Evolutionary conservation across 2,329 filamentous ascomycete species (phyloP), one percentile per base, ranked within the genome.

Genomic region (Sclerotinia nivalis): DNA sequence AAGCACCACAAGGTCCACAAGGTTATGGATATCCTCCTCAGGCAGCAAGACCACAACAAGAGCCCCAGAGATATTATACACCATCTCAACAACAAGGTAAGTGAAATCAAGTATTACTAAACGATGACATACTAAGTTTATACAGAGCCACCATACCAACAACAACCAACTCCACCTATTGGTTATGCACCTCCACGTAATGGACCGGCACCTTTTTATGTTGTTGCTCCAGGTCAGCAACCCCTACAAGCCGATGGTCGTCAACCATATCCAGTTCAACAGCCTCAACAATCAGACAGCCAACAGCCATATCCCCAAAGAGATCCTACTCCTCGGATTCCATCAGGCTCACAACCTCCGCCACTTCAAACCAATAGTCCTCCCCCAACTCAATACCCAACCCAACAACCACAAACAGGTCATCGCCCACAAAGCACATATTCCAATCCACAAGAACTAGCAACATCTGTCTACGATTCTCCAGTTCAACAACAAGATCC

Each of bases 381-480:
- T 9, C 84, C 86, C 5, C 83, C 79, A 54, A 74, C 68, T 47
- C 80, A 84, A 52, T 88, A 88, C 75, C 82, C 68, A 56, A 84
- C 79, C 78, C 83, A 80, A 68, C 81, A 80, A 70, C 80, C 77
- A 71, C 79, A 79, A 73, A 80, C 78, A 25, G 80, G 79, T 69
- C 87, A 87, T 69, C 87, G 86, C 22, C 89, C 88, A 4, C 86
- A 89, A 76, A 90, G 88, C 78, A 91, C 87, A 15, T 91, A 91
- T 75, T 88, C 89, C 40, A 87, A 88, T 73, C 88, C 91, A 0
- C 92, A 94, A 80, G 92, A 95, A 80, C 83, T 95, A 60, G 90
- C 91, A 37, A 93, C 91, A 0, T 91, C 91, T 0, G 88, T 87
- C 13, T 94, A 93, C 76, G 91, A 93, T 79, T 91, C 91, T 4